Percentiles rank a stretch among this genome's conserved stretches.
Conservation (phyloP, 139 green algal species). For the Micractinium sp. region DNA sequence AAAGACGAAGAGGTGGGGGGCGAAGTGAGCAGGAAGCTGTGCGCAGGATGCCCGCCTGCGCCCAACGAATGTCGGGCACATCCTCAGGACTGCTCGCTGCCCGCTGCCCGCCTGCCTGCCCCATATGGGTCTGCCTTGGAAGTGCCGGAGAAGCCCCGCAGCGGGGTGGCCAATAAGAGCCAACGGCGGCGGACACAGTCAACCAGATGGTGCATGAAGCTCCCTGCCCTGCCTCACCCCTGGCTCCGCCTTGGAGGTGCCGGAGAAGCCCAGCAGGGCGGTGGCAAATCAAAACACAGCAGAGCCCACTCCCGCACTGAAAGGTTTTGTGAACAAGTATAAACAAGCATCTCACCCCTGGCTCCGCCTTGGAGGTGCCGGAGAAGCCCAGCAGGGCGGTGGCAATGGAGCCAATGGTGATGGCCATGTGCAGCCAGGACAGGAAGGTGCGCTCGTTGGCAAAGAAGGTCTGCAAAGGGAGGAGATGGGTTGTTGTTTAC, state of each 20-base stretch:
- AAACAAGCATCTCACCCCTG: not conserved
- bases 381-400: constrained; percentile 82
- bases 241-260: not conserved
- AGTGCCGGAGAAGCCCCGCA: constrained; percentile 71
- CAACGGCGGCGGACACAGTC: too few relatives aligned
- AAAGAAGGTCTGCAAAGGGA: constrained; percentile 78
- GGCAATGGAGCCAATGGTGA: constrained; percentile 86
- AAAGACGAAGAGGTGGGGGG: not conserved
- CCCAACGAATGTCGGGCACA: too few relatives aligned
- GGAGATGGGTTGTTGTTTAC: too few relatives aligned
- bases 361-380: not conserved
- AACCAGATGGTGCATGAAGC: too few relatives aligned
- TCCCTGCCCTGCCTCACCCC: not conserved
- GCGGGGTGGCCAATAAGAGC: constrained; percentile 72
- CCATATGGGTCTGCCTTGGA: constrained; percentile 7
- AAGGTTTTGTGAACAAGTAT: too few relatives aligned
- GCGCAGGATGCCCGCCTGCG: too few relatives aligned
- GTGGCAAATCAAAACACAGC: too few relatives aligned
- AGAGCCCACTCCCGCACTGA: too few relatives aligned
- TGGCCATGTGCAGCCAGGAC: constrained; percentile 94
- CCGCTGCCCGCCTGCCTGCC: too few relatives aligned
- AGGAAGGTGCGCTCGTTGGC: constrained; percentile 98
- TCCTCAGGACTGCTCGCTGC: too few relatives aligned
- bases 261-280: constrained; percentile 77
- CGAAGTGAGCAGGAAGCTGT: not conserved